Base-by-base conservation (phyloP, 352 stramenopile genomes). In the Albugo laibachii region DNA sequence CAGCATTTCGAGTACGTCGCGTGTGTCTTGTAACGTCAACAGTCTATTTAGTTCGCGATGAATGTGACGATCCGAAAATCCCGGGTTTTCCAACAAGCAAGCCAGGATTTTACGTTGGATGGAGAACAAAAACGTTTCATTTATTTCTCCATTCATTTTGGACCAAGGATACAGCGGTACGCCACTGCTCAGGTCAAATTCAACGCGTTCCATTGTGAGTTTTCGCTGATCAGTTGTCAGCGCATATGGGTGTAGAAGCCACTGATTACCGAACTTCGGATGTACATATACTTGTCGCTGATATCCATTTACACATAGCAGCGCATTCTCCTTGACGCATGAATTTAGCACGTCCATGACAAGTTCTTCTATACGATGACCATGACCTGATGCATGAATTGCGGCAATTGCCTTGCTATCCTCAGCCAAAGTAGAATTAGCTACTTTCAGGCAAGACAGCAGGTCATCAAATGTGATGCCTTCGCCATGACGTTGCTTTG, bases 131-230 rank as follows among this genome's bases (percentile, higher is more conserved):
- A 88, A 88, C 20, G 60, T 63, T 52, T 75, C 72, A 49, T 88
- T 83, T 24, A 65, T 71, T 44, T 61, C 66, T 21, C 75, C 72
- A 47, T 85, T 65, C 75, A 85, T 88, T 53, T 83, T 83, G 20
- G 85, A 59, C 75, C 75, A 88, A 20, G 75, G 75, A 48, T 31
- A 31, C 8, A 31, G 24, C 8, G 8, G 24, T 31, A 8, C 8
- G 24, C 24, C 24, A 31, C 8, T 31, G 24, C 24, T 31, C 8
- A 31, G 24, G 24, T 31, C 24, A 31, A 31, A 31, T 10, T 31
- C 24, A 31, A 31, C 24, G 24, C 24, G 24, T 31, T 31, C 24
- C 3, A 31, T 31, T 31, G 24, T 10, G 3, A 8, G 24, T 10
- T 8, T 10, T 31, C 47, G 36, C 36, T 18, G 31, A 36, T 48